Evolutionary conservation across 176 grass and related monocot genomes (phyloP), one percentile per base, ranked within the genome.

Genomic region (Pontederia crassipes): DNA sequence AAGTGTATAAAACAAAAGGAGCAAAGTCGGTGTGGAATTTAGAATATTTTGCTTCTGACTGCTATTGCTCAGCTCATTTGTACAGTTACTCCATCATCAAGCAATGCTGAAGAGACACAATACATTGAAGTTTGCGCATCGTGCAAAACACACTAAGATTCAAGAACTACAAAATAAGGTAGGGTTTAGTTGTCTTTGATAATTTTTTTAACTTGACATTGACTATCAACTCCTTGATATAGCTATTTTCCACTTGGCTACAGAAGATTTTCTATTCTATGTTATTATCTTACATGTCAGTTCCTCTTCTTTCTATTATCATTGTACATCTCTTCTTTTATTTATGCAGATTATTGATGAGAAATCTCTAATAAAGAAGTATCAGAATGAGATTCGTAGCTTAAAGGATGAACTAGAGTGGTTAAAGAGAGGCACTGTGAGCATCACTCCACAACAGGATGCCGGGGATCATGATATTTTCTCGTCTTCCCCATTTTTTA

Each of bases 321-420:
- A 17, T 35, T 28, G 15, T 79, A 72, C 57, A 47, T 74, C 10
- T 61, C 14, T 86, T 35, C 65, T 48, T 59, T 61, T 81, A 11
- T 62, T 76, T 53, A 63, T 68, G 62, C 76, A 97, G 87, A 98
- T 98, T 76, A 81, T 98, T 40, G 94, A 93, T 88, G 94, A 98
- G 59, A 98, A 98, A 72, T 98, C 94, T 72, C 82, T 98, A 74
- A 98, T 98, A 82, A 98, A 98, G 74, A 98, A 98, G 48, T 98
- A 98, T 40, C 93, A 93, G 77, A 93, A 80, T 83, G 94, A 98
- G 79, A 98, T 98, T 59, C 77, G 79, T 52, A 76, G 82, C 75
- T 81, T 98, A 55, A 98, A 98, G 62, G 84, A 93, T 75, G 94
- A 98, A 64, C 59, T 98, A 72, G 94, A 98, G 64, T 84, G 86